phyloP scores from a whole-genome alignment of 1,139 yeast species.

The Scheffersomyces illinoinensis region DNA sequence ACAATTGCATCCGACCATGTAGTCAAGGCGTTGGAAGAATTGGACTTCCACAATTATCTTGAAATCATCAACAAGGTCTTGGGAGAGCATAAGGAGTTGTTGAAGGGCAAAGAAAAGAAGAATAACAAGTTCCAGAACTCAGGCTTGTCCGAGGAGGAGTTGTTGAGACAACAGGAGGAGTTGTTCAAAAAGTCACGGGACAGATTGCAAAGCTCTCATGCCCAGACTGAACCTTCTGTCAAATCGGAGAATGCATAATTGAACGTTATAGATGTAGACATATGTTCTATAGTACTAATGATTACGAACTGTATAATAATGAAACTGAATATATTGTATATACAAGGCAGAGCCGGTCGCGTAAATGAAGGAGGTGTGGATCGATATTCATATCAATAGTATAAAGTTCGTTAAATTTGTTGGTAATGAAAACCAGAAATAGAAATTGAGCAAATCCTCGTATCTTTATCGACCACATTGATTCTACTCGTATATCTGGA shows the following conservation, averaged over 20 bases:
- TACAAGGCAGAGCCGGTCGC: not conserved
- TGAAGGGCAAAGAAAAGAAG: conserved; percentile 86
- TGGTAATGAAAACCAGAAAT: too few relatives aligned
- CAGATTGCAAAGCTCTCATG: conserved; percentile 48
- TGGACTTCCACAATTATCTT: conserved; percentile 84
- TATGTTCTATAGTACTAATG: not conserved
- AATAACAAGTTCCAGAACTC: conserved; percentile 92
- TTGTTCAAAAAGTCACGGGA: conserved; percentile 87
- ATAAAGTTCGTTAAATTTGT: too few relatives aligned
- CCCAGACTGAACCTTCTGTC: not conserved
- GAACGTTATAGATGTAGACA: not conserved
- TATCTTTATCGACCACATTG: not conserved
- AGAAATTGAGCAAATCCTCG: too few relatives aligned
- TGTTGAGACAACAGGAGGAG: conserved; percentile 89
- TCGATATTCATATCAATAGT: too few relatives aligned
- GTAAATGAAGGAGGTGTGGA: not conserved
- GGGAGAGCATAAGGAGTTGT: conserved; percentile 83
- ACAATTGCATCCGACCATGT: conserved; percentile 98
- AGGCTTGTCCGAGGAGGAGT: conserved; percentile 89
- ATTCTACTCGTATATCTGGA: too few relatives aligned
- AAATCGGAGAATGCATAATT: not conserved
- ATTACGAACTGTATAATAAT: not conserved
- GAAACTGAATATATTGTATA: not conserved
- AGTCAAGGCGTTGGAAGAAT: conserved; percentile 80
- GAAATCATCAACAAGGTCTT: conserved; percentile 81